Evolutionary conservation across 129 eudicot genomes (phyloP), one percentile per base, ranked within the genome.

Genomic region (Artemisia annua): DNA sequence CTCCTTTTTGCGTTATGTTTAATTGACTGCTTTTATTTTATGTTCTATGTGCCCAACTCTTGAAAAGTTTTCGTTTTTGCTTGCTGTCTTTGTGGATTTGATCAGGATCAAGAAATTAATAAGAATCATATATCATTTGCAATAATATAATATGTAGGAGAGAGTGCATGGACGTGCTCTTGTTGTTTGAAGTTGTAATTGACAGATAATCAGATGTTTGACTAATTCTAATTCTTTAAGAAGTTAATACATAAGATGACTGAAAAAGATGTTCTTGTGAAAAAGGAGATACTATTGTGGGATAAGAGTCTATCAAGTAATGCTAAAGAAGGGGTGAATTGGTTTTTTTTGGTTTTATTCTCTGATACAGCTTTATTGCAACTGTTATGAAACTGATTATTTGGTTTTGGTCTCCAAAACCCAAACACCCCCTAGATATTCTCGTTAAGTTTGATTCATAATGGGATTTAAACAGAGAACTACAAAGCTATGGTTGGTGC

Each of bases 21-120:
- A 30, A 7, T 80, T 63, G 81, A 44, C 70, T 67, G 57, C 62
- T 55, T 46, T 68, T 39, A 39, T 39, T 7, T 64, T 69, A 26
- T 59, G 64, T 52, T 19, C 43, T 52, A 10, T 51, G n/a, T 51
- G 54, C 18, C 22, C 3, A 22, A 11, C 51, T 17, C 51, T 28
- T 73, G 52, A 73, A 63, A 63, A 7, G 63, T 50, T 51, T 71
- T 3, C 0, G 51, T 55, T 54, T 56, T 56, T 24, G 35, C 13
- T 19, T 20, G 46, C 75, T 44, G 24, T 17, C 22, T 39, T 46
- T 18, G 63, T 18, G 12, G 5, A n/a, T 14, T 35, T n/a, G 35
- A 12, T 50, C 19, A 51, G 22, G 15, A 48, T 72, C 4, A 61
- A 19, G 44, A 62, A 60, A 5, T 15, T 74, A 5, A 13, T 17